Conservation (phyloP, 306 rosid species). For the Fagus sylvatica region DNA sequence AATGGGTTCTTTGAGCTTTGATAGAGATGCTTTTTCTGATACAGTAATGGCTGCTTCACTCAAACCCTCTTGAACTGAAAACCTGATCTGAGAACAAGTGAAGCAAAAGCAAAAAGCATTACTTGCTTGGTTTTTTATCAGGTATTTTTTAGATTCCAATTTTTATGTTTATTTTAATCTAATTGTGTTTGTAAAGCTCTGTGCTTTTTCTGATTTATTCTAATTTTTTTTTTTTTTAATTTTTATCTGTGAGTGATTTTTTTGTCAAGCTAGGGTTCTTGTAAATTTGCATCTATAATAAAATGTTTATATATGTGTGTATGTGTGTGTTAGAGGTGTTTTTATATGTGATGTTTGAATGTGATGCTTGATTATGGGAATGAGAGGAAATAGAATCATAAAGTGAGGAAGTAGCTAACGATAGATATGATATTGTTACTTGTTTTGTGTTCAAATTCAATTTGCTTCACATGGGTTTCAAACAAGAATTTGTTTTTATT, state of each 20-base stretch:
- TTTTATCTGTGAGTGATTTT: not conserved
- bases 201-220: not conserved
- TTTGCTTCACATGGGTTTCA: not conserved
- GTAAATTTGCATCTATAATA: not conserved
- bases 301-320: not conserved
- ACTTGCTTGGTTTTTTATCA: constrained; percentile 3
- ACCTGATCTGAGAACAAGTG: not conserved
- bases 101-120: not conserved
- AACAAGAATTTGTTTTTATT: not conserved
- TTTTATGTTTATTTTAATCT: not conserved
- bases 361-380: not conserved
- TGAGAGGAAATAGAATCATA: not conserved
- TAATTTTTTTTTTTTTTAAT: not conserved
- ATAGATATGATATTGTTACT: not conserved
- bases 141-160: constrained; percentile 17
- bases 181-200: not conserved
- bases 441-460: not conserved
- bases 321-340: not conserved
- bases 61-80: not conserved
- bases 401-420: not conserved
- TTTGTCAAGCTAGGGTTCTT: not conserved
- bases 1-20: constrained; percentile 11
- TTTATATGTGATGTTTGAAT: not conserved
- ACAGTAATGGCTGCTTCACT: not conserved
- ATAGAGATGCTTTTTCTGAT: not conserved